Conservation (phyloP, 192 early-diverging fungal genomes). For the Thoreauomyces humboldtii region DNA sequence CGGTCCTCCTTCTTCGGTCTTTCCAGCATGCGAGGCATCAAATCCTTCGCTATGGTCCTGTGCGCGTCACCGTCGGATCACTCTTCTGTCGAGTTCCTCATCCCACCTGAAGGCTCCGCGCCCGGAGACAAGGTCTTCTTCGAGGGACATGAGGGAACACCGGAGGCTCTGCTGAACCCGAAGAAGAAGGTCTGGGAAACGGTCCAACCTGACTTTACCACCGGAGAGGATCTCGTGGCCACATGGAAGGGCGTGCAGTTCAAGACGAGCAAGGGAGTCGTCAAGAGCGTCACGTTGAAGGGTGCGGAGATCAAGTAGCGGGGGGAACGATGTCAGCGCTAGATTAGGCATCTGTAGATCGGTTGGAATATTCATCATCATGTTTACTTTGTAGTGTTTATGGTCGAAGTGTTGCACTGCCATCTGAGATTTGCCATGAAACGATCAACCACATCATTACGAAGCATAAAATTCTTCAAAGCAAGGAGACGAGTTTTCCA, state of each 20-base stretch:
- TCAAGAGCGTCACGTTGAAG: conserved; percentile 36
- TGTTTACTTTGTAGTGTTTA: no score
- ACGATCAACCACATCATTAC: no score
- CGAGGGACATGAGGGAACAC: conserved; percentile 81
- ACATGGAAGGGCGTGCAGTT: conserved; percentile 51
- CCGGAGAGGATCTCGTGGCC: conserved; percentile 50
- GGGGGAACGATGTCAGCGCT: no score
- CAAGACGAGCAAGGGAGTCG: conserved; percentile 46
- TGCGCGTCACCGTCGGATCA: conserved; percentile 84
- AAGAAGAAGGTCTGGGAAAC: conserved; percentile 99
- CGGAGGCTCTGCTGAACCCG: conserved; percentile 90
- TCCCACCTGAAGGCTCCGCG: conserved; percentile 77
- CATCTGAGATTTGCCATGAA: no score
- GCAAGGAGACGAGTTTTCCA: no score
- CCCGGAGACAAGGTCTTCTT: conserved; percentile 92
- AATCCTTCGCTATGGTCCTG: conserved; percentile 94
- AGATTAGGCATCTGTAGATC: no score
- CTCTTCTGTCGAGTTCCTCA: conserved; percentile 84
- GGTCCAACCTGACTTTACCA: conserved; percentile 78
- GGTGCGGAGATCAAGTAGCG: conserved; percentile 48
- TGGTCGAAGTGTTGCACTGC: no score
- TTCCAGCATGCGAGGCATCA: conserved; percentile 82
- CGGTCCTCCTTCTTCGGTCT: neutral
- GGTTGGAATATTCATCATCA: no score
- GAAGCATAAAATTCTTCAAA: no score